A percentile compares a stretch with the other conserved stretches of the same genome.
Evolutionary conservation across 1,284 basidiomycete genomes (phyloP).

Genomic region (Irpex lacteus): DNA sequence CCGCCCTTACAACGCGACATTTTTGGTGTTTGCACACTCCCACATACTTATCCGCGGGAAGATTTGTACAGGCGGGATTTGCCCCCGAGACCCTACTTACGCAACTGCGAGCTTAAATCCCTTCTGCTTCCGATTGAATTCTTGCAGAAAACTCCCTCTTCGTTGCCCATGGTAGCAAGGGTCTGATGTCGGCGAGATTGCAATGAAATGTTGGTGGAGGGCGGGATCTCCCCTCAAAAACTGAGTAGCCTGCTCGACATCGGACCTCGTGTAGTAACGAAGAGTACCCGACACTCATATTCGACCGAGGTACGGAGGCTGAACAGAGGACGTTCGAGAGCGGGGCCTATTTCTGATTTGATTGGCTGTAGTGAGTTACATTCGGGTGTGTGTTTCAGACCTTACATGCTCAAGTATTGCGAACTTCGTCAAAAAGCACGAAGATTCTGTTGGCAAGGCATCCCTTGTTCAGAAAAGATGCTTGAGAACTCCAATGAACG

Average conservation of each 20-base stretch:
- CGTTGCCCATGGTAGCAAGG: not conserved
- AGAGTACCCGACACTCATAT: not conserved
- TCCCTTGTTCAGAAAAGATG: not conserved
- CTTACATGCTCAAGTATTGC: not conserved
- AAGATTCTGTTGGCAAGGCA: not conserved
- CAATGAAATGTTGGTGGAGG: not conserved
- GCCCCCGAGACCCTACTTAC: not conserved
- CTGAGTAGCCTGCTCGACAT: not conserved
- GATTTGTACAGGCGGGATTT: not conserved
- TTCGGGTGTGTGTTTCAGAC: not conserved
- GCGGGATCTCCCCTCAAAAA: not conserved
- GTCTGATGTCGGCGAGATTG: not conserved
- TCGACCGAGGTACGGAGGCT: not conserved
- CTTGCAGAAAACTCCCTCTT: not conserved
- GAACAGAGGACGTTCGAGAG: not conserved
- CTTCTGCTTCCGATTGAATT: not conserved
- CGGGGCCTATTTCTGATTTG: not conserved
- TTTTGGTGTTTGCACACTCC: not conserved
- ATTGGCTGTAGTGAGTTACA: not conserved
- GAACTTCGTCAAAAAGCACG: not conserved
- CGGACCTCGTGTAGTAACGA: not conserved
- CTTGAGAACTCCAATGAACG: not conserved
- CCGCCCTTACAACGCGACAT: not conserved
- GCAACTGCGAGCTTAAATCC: not conserved
- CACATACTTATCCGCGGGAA: not conserved